Conservation (phyloP, 2,329 filamentous ascomycete genomes). For the Curvularia lunata region DNA sequence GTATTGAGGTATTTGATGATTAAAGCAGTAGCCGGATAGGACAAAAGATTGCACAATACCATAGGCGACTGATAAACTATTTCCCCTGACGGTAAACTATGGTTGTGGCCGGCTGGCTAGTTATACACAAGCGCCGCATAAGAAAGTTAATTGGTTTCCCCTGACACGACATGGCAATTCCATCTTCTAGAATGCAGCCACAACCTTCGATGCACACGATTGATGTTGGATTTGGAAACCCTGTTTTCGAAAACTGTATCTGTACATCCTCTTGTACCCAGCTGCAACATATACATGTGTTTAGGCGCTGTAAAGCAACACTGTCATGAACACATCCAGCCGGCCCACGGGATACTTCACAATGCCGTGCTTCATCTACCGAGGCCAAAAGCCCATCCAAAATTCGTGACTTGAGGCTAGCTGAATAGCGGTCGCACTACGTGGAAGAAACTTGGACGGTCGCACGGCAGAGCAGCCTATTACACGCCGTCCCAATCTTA, state of each 20-base stretch:
- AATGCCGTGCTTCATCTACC: neutral
- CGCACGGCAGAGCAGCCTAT: neutral
- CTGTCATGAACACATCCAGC: neutral
- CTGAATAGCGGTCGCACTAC: neutral
- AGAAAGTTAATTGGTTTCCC: slow-evolving; percentile 1
- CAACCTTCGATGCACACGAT: neutral
- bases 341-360: neutral
- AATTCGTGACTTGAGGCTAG: neutral
- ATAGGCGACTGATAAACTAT: neutral
- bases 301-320: neutral
- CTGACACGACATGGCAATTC: neutral
- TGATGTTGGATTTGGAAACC: neutral
- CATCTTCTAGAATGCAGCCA: neutral
- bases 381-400: neutral
- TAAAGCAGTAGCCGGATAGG: neutral
- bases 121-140: neutral
- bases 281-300: neutral
- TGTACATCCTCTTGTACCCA: neutral
- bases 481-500: neutral
- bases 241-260: neutral
- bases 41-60: neutral
- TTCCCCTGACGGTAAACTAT: neutral
- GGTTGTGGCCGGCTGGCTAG: neutral
- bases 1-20: neutral
- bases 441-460: neutral